phyloP scores from a whole-genome alignment of 805 yeast genomes.

The Wickerhamomyces alni region DNA sequence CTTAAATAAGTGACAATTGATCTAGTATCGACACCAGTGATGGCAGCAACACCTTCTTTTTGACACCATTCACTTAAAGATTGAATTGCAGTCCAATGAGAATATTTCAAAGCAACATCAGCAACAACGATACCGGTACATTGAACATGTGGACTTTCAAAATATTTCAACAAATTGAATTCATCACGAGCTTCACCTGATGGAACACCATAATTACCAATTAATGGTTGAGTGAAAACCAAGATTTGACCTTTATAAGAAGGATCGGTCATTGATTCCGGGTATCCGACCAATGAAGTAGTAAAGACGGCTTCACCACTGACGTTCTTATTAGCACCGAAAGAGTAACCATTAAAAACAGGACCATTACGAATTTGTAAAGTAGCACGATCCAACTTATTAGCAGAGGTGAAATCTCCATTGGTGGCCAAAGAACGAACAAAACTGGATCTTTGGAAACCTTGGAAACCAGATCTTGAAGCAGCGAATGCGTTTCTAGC shows the following conservation, averaged over 20 bases:
- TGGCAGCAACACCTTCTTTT: constrained; percentile 93
- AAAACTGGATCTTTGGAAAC: constrained; percentile 23
- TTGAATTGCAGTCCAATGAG: constrained; percentile 99
- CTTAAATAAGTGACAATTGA: constrained; percentile 87
- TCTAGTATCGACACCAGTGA: constrained; percentile 97
- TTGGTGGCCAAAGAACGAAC: constrained; percentile 22
- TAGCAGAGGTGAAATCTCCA: constrained; percentile 20
- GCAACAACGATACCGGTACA: constrained; percentile 96
- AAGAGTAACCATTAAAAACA: constrained; percentile 85
- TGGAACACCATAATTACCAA: constrained; percentile 98
- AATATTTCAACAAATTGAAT: constrained; percentile 77
- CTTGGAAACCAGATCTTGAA: constrained; percentile 20
- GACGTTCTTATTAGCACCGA: constrained; percentile 89
- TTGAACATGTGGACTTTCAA: constrained; percentile 88
- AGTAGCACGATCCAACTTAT: constrained; percentile 69
- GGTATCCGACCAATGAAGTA: constrained; percentile 96
- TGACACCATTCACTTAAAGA: constrained; percentile 93
- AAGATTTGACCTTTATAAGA: constrained; percentile 95
- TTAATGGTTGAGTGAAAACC: constrained; percentile 93
- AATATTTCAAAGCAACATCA: constrained; percentile 89
- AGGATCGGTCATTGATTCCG: constrained; percentile 98
- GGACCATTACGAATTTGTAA: constrained; percentile 91
- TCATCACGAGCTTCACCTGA: constrained; percentile 75
- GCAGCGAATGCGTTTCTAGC: constrained; percentile 20
- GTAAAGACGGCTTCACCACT: constrained; percentile 98